Base-by-base conservation (phyloP, 73 alveolate genomes). In the Halteria grandinella region DNA sequence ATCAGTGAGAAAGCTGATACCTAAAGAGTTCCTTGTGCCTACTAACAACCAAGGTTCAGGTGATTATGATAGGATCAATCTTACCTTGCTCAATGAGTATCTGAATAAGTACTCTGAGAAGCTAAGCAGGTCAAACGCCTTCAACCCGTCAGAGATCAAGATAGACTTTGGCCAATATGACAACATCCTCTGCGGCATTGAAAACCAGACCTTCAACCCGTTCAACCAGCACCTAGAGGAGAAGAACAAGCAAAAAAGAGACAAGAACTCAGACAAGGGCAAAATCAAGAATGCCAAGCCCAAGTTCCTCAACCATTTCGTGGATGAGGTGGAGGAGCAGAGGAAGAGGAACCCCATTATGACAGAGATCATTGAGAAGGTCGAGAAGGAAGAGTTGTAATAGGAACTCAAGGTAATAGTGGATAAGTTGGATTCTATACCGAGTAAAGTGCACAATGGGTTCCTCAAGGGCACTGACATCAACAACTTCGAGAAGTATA, bases 41-140 rank as follows among this genome's bases (percentile, higher is more conserved):
- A 27, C 80, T 1, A 12, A 48, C n/a, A n/a, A n/a, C n/a, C n/a
- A n/a, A n/a, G n/a, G n/a, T n/a, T n/a, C n/a, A n/a, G n/a, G 47
- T 4, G 80, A 66, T 66, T 66, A 25, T 47, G 80, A 66, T 66
- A 41, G 80, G 15, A 45, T 66, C n/a, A 66, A 66, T 47, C 53
- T 44, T 2, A 47, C 66, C 5, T 45, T 66, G 80, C 66, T 66
- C 2, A 66, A 66, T 66, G 80, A 66, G 20, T 66, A 66, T 44
- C 52, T 66, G 52, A 66, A 66, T 28, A 66, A 66, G 32, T 66
- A 66, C 29, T 18, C 69, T 6, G 80, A 41, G 23, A 66, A 66
- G 34, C 66, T 66, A 24, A 66, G 80, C 53, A 3, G 63, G 12
- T 52, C 55, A 21, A 66, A 66, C 29, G 63, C 69, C 15, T 23